These are phyloP conservation scores for Phytophthora lateralis DNA, from an alignment of 352 stramenopile genomes.

Conservation along the genomic window DNA sequence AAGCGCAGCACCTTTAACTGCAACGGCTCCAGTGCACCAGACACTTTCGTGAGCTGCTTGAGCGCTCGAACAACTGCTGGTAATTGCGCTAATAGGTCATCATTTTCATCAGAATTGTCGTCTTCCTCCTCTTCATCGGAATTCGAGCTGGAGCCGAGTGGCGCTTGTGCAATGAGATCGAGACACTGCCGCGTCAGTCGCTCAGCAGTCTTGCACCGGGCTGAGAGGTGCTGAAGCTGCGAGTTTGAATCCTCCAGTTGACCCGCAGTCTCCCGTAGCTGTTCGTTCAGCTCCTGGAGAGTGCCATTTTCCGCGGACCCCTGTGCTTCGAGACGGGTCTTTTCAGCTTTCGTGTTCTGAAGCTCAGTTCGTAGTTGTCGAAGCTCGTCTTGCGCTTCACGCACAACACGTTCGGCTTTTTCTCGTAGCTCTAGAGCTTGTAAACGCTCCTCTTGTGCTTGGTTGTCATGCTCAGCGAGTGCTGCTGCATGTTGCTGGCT, in stretches of 20 bases:
- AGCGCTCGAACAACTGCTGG: slow-evolving; percentile 26
- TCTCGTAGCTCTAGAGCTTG: slow-evolving; percentile 43
- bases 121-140: slow-evolving; percentile 19
- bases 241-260: slow-evolving; percentile 40
- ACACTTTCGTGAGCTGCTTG: slow-evolving; percentile 26
- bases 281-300: slow-evolving; percentile 62
- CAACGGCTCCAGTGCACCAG: slow-evolving; percentile 42
- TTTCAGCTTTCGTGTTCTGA: slow-evolving; percentile 43
- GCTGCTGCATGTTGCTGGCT: slow-evolving; percentile 23
- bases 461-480: slow-evolving; percentile 28
- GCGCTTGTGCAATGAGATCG: slow-evolving; percentile 37
- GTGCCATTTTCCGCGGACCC: slow-evolving; percentile 54
- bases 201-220: slow-evolving; percentile 37
- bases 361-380: slow-evolving; percentile 42
- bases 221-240: slow-evolving; percentile 42
- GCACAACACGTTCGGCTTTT: slow-evolving; percentile 28
- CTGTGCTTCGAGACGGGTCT: slow-evolving; percentile 49
- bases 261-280: slow-evolving; percentile 45
- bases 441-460: slow-evolving; percentile 26
- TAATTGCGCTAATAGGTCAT: slow-evolving; percentile 22
- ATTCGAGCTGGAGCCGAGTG: slow-evolving; percentile 1
- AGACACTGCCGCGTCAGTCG: slow-evolving; percentile 25
- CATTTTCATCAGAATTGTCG: slow-evolving; percentile 5
- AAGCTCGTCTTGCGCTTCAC: slow-evolving; percentile 35
- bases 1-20: slow-evolving; percentile 53